Base-by-base conservation (phyloP, 2,329 filamentous ascomycete genomes). In the Boeremia lycopersici region DNA sequence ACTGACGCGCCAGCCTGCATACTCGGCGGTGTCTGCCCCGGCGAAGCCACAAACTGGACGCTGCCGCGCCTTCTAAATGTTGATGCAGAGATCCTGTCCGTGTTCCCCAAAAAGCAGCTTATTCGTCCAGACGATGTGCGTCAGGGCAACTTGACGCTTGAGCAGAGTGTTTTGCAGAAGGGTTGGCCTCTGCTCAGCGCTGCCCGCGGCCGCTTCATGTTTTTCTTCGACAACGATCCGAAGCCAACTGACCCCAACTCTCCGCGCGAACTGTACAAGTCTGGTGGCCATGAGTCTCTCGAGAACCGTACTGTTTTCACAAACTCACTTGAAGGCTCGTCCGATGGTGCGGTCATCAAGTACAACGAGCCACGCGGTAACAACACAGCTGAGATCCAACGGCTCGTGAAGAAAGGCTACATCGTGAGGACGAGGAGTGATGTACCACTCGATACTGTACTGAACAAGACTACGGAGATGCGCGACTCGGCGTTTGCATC, bases 191-290 rank as follows among this genome's bases (percentile, higher is more conserved):
- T 74, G 11, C 70, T 83, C 2, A 72, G 77, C 2, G 72, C 74
- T 2, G 75, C 77, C 0, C 68, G 79, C 10, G 79, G 79, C 4
- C 74, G 77, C 28, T 74, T 82, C 61, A 72, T 82, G 55, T 82
- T 82, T 71, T 76, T 78, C 59, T 81, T 82, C 70, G 81, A 82
- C 64, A 82, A 82, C 60, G 77, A 78, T 26, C 76, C 77, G 0
- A 74, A 75, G 30, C 60, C 62, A 2, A 54, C 43, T 15, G 60
- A 62, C 13, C 65, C 73, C 15, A 68, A 59, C 30, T 65, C 64
- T 13, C 62, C 66, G 9, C 74, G 77, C 33, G 65, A 73, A 25
- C 61, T 74, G n/a, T 82, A 82, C 63, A 71, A 64, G 12, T 61
- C 67, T 25, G 31, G 61, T 9, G 67, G 70, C 7, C 68, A 75